phyloP scores from a whole-genome alignment of 805 yeast genomes.

The Pichia ethanolica region DNA sequence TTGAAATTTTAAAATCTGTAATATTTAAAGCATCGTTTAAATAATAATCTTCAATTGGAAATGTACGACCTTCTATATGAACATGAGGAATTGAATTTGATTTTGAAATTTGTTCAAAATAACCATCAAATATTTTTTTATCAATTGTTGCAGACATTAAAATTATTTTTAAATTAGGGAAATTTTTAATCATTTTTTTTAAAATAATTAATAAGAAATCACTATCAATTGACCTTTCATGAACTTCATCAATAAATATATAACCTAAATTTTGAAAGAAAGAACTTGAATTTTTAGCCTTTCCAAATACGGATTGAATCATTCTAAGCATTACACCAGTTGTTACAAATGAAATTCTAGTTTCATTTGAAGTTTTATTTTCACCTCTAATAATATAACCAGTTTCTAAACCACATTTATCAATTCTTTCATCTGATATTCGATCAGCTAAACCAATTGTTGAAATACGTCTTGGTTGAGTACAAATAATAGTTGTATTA shows the following conservation, averaged over 20 bases:
- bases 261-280: constrained; percentile 54
- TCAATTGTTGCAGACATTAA: constrained; percentile 95
- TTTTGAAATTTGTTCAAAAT: constrained; percentile 43
- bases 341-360: constrained; percentile 82
- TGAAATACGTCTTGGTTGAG: constrained; percentile 94
- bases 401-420: constrained; percentile 60
- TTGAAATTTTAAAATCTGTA: constrained; percentile 47
- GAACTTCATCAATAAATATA: constrained; percentile 91
- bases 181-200: constrained; percentile 47
- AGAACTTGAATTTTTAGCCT: constrained; percentile 19
- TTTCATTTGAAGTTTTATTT: constrained; percentile 49
- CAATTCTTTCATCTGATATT: constrained; percentile 75
- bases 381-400: constrained; percentile 93
- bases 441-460: constrained; percentile 93
- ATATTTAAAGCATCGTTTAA: constrained; percentile 57
- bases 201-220: constrained; percentile 77
- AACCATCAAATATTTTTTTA: constrained; percentile 54
- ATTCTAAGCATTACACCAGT: constrained; percentile 87
- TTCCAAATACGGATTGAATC: constrained; percentile 48
- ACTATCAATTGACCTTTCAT: constrained; percentile 86
- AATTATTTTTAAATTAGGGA: constrained; percentile 55
- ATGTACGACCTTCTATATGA: constrained; percentile 90
- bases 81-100: constrained; percentile 40
- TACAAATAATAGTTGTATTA: constrained; percentile 62
- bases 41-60: constrained; percentile 75